These are phyloP conservation scores for Epicoccum nigrum DNA, from an alignment of 2,329 filamentous ascomycete genomes.

Conservation along the genomic window DNA sequence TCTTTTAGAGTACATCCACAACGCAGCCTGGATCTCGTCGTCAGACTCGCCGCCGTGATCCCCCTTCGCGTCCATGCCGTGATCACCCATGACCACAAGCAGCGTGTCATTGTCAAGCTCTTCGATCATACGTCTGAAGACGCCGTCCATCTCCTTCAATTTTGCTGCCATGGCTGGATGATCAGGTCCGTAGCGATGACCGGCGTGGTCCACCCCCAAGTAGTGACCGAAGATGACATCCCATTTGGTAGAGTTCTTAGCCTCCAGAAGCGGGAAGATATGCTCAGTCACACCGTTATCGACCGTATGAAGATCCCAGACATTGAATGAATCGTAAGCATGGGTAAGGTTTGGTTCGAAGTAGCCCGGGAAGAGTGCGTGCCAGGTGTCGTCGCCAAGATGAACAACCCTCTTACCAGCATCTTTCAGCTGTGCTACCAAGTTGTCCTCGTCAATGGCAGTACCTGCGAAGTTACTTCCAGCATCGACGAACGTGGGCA, in stretches of 20 bases:
- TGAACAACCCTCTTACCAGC: slow-evolving; percentile 83
- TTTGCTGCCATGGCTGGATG: slow-evolving; percentile 92
- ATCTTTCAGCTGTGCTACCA: slow-evolving; percentile 67
- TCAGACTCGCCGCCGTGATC: slow-evolving; percentile 99
- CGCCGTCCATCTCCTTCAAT: slow-evolving; percentile 85
- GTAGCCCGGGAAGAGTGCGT: slow-evolving; percentile 88
- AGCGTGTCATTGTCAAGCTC: slow-evolving; percentile 83
- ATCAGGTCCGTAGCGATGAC: slow-evolving; percentile 92
- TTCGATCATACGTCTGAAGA: slow-evolving; percentile 74
- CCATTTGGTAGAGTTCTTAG: slow-evolving; percentile 73
- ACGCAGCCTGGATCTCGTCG: slow-evolving; percentile 88
- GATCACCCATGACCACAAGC: slow-evolving; percentile 96
- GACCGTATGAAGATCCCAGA: slow-evolving; percentile 96
- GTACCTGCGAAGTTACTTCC: slow-evolving; percentile 96
- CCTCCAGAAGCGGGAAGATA: slow-evolving; percentile 79
- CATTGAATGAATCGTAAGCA: slow-evolving; percentile 96
- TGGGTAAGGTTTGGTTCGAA: slow-evolving; percentile 86
- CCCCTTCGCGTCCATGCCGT: slow-evolving; percentile 96
- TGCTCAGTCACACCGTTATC: slow-evolving; percentile 94
- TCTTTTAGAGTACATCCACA: slow-evolving; percentile 98
- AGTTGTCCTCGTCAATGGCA: slow-evolving; percentile 90
- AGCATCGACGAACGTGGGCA: slow-evolving; percentile 92
- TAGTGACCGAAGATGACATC: slow-evolving; percentile 95
- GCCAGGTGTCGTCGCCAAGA: slow-evolving; percentile 98
- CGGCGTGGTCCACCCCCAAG: slow-evolving; percentile 94